Base-by-base conservation (phyloP, 2,329 filamentous ascomycete species). In the Fusarium scirpi region DNA sequence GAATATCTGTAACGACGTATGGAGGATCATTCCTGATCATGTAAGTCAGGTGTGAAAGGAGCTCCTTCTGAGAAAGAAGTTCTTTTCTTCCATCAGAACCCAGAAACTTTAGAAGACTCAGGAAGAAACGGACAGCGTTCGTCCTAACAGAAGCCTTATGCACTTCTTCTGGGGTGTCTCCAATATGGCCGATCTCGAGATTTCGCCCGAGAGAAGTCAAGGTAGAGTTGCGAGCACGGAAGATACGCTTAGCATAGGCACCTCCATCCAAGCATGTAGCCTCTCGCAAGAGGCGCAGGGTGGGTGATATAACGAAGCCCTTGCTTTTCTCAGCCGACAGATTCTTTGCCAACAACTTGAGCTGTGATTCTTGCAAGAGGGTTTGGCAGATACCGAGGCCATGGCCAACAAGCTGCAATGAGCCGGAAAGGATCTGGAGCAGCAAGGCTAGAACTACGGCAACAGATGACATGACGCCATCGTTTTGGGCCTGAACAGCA, bases 211-310 rank as follows among this genome's bases (percentile, higher is more conserved):
- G 83, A 9, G 91, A 90, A 74, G 94, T 91, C 62, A 97, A 91
- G 0, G 93, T 96, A 63, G 89, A 90, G 73, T 93, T 90, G 72
- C 94, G 88, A 32, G 90, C 90, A 55, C 91, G 87, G 78, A 97
- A 97, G 34, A 98, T 85, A 47, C 90, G 86, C 71, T 89, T 90
- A 29, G 94, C 93, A 58, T 94, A 86, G 44, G 89, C 88, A 16
- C 96, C 97, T 18, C 94, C 94, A 79, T 98, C 94, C 69, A 97
- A 92, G 58, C 86, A 90, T 18, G 93, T 89, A n/a, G 94, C 86
- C 80, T 99, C 95, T 54, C 91, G 92, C 64, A 99, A 86, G 54
- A 99, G 83, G 60, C 95, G 90, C 62, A 99, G 82, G 25, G 92
- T 94, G 1, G 96, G 95, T 5, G 94, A 96, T 65, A 98, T 94